Percentiles rank a stretch among this genome's conserved stretches.
These are phyloP conservation scores for Trypanosoma mega DNA, from an alignment of 208 protist species.

Conservation along the genomic window DNA sequence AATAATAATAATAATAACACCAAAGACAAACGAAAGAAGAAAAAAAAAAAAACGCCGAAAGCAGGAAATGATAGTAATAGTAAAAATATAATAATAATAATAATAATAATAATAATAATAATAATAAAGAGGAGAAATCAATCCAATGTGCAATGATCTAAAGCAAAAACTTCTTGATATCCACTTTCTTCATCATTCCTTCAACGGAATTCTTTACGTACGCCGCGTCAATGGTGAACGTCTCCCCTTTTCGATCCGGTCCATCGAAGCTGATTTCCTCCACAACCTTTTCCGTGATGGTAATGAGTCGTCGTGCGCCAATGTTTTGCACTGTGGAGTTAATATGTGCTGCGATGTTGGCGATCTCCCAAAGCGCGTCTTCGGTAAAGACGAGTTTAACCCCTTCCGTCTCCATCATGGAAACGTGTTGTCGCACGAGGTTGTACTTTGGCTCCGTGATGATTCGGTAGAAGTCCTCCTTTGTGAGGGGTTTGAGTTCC, in stretches of 20 bases:
- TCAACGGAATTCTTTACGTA: slow-evolving; percentile 92
- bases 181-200: slow-evolving; percentile 90
- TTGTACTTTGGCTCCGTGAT: slow-evolving; percentile 98
- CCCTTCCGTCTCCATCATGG: slow-evolving; percentile 95
- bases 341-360: slow-evolving; percentile 93
- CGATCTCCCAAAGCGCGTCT: slow-evolving; percentile 94
- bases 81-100: too few relatives aligned
- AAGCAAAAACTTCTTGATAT: slow-evolving; percentile 93
- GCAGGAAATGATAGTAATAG: too few relatives aligned
- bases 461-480: slow-evolving; percentile 96
- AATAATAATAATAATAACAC: slow-evolving; percentile 1
- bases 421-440: slow-evolving; percentile 94
- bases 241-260: slow-evolving; percentile 83
- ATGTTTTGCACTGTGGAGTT: slow-evolving; percentile 98
- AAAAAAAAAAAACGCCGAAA: too few relatives aligned
- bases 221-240: slow-evolving; percentile 80
- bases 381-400: slow-evolving; percentile 95
- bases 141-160: slow-evolving; percentile 16
- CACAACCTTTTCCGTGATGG: slow-evolving; percentile 96
- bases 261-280: slow-evolving; percentile 96
- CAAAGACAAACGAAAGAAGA: too few relatives aligned
- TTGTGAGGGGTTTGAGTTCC: slow-evolving; percentile 95
- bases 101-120: slow-evolving; percentile 2
- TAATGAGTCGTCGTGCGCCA: slow-evolving; percentile 96
- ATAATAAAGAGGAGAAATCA: slow-evolving; percentile 1